Evolutionary conservation across 352 stramenopile species (phyloP), one percentile per base, ranked within the genome.

Genomic region (Pythium monospermum): DNA sequence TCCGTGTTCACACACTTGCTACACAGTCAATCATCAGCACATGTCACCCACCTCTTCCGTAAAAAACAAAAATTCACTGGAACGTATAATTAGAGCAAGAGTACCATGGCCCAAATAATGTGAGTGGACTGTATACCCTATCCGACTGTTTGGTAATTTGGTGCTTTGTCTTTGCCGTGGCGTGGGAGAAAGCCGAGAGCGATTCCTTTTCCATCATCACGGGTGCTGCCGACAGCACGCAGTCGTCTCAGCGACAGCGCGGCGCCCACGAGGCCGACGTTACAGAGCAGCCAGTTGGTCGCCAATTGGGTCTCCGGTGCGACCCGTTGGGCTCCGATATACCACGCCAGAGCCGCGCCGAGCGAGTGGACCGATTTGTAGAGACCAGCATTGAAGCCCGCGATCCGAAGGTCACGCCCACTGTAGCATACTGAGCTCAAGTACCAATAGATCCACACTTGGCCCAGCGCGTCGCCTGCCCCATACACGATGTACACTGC

Each of bases 401-500:
- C 58, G 26, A 76, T 64, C 16, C 73, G 57, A 19, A 55, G 53
- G 27, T 71, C 68, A 22, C 59, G 58, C 1, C 53, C 62, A 4
- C 64, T 71, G 7, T 46, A 10, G 26, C 51, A 61, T 22, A 85
- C 68, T 19, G 56, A 52, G 27, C 80, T 76, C 45, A 95, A 71
- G 40, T 87, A 69, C 83, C 85, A 95, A 58, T 91, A 93, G 40
- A 69, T 62, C 62, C 80, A 93, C 5, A 87, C 72, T 36, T 94
- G 80, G 41, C 86, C 84, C 39, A 87, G 49, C 8, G 80, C 75
- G 64, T 94, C 82, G 22, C 73, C 66, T 48, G 85, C 78, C 0
- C 83, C 85, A 59, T 85, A 94, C 32, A 70, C 41, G 23, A 83
- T 65, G 66, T 87, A 93, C 16, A 85, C 65, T 21, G 78, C 30